phyloP scores from a whole-genome alignment of 306 rosid species.

The Vigna trinervia region DNA sequence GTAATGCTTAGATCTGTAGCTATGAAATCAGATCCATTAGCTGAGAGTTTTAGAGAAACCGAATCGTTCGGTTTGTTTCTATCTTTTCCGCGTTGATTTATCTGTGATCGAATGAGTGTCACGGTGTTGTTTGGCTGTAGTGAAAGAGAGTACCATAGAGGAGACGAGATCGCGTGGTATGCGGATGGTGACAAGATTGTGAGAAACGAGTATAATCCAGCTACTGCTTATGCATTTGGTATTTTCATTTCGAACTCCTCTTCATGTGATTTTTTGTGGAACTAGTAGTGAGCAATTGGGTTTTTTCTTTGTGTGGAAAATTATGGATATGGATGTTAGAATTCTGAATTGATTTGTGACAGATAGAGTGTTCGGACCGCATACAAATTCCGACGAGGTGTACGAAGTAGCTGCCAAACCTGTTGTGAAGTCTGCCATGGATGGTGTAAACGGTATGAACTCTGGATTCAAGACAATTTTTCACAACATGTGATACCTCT shows the following conservation, averaged over 20 bases:
- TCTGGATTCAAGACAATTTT: slow-evolving; percentile 21
- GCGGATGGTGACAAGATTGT: slow-evolving; percentile 94
- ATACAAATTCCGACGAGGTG: slow-evolving; percentile 76
- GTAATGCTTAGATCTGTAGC: slow-evolving; percentile 76
- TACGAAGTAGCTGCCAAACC: slow-evolving; percentile 97
- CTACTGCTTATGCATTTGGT: slow-evolving; percentile 95
- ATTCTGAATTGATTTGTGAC: slow-evolving; percentile 58
- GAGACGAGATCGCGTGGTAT: slow-evolving; percentile 95
- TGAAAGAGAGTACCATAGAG: slow-evolving; percentile 93
- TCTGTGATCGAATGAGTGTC: slow-evolving; percentile 48
- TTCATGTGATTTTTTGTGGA: slow-evolving; percentile 11
- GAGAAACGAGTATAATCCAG: slow-evolving; percentile 83
- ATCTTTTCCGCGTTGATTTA: slow-evolving; percentile 16
- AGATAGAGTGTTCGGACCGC: slow-evolving; percentile 94
- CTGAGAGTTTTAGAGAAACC: slow-evolving; percentile 33
- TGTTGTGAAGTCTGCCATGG: slow-evolving; percentile 95
- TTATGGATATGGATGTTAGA: slow-evolving; percentile 39
- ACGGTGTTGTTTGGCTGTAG: slow-evolving; percentile 59
- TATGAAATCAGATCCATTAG: slow-evolving; percentile 59
- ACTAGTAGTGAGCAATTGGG: slow-evolving; percentile 20
- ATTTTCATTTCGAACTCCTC: slow-evolving; percentile 24
- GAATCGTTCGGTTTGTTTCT: slow-evolving; percentile 33
- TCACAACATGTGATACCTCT: slow-evolving; percentile 20
- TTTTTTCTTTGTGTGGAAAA: slow-evolving; percentile 20
- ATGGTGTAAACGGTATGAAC: slow-evolving; percentile 86